Evolutionary conservation across 2,329 filamentous ascomycete genomes (phyloP).

Genomic region (Penicillium sclerotigenum): DNA sequence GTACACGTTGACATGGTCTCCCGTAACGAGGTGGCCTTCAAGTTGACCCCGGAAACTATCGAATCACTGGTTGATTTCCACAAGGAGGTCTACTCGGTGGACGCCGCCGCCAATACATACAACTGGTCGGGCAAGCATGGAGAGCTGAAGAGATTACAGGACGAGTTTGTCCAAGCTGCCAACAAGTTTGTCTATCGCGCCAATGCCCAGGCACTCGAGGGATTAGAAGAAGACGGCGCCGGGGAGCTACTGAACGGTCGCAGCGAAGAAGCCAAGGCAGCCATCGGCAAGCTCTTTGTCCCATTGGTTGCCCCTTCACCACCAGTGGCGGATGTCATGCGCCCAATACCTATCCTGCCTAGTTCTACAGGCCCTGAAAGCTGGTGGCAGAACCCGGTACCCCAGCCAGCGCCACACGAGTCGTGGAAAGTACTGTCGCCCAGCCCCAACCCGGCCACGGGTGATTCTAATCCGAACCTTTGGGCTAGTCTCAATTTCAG

Average conservation of each 20-base stretch:
- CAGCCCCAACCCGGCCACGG: slow-evolving; percentile 71
- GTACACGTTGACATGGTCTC: slow-evolving; percentile 99
- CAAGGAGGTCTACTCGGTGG: slow-evolving; percentile 89
- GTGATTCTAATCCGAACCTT: slow-evolving; percentile 68
- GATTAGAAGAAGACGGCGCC: slow-evolving; percentile 91
- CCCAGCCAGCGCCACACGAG: slow-evolving; percentile 70
- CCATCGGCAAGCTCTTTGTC: slow-evolving; percentile 78
- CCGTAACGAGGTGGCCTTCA: slow-evolving; percentile 95
- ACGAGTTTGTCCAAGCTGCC: slow-evolving; percentile 92
- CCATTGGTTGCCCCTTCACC: slow-evolving; percentile 83
- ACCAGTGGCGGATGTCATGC: slow-evolving; percentile 82
- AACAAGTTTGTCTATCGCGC: slow-evolving; percentile 97
- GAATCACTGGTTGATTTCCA: slow-evolving; percentile 91
- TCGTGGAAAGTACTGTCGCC: slow-evolving; percentile 89
- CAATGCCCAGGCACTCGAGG: slow-evolving; percentile 82
- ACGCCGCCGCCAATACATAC: slow-evolving; percentile 84
- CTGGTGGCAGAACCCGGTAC: slow-evolving; percentile 77
- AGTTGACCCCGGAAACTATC: slow-evolving; percentile 92
- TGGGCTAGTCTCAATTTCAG: slow-evolving; percentile 77
- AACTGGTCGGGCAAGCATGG: slow-evolving; percentile 96
- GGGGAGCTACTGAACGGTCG: slow-evolving; percentile 89
- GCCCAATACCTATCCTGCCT: slow-evolving; percentile 78
- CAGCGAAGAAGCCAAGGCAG: slow-evolving; percentile 88
- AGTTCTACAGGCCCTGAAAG: slow-evolving; percentile 70
- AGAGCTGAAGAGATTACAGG: slow-evolving; percentile 94